Conservation (phyloP, 495 filamentous ascomycete species). For the Chaetomium tenue region DNA sequence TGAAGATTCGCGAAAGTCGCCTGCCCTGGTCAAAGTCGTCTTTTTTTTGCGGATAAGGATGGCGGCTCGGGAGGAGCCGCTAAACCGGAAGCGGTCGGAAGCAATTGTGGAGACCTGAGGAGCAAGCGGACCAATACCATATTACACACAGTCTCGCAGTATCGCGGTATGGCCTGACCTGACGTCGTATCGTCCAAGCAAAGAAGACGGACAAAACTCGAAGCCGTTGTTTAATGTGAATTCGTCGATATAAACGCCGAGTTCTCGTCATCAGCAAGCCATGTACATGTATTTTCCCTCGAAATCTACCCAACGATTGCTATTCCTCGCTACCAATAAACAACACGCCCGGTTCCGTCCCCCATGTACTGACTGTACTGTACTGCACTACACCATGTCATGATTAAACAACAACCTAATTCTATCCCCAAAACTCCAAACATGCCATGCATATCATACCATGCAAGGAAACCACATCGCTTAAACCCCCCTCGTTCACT, state of each 20-base stretch:
- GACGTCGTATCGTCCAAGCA: no score
- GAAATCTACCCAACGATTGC: conserved; percentile 11
- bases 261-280: no score
- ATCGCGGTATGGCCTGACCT: no score
- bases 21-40: conserved; percentile 10
- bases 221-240: no score
- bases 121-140: conserved; percentile 19
- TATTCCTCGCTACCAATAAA: conserved; percentile 10
- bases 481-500: neutral
- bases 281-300: neutral
- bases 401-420: neutral
- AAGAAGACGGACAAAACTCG: no score
- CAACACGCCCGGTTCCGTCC: neutral
- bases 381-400: neutral
- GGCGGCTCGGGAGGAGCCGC: conserved; percentile 12
- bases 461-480: neutral
- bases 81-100: conserved; percentile 14
- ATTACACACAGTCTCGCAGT: neutral
- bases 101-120: conserved; percentile 13
- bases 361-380: no score
- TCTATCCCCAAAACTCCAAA: conserved; percentile 12
- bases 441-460: neutral
- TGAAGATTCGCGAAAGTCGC: conserved; percentile 18
- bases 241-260: no score
- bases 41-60: conserved; percentile 20